A percentile compares a stretch with the other conserved stretches of the same genome.
Evolutionary conservation across 1,139 yeast species (phyloP).

Genomic region (Casaregolazyma suthepensis): DNA sequence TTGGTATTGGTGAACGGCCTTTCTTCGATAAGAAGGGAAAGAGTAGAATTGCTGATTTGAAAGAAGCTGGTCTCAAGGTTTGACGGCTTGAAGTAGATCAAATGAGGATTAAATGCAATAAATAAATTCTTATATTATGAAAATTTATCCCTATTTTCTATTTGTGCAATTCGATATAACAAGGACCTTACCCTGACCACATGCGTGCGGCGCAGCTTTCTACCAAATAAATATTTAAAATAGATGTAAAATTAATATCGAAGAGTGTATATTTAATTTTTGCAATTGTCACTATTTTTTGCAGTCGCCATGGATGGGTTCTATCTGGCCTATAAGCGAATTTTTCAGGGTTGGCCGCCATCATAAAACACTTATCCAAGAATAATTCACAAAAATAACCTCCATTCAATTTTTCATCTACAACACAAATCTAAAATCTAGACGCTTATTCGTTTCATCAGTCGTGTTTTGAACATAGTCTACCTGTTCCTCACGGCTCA

Average conservation of each 20-base stretch:
- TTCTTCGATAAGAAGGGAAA: slow-evolving; percentile 46
- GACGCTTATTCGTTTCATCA: slow-evolving; percentile 50
- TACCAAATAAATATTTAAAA: not conserved
- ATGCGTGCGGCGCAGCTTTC: not conserved
- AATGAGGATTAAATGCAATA: not conserved
- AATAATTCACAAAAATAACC: not conserved
- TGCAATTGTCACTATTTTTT: no score
- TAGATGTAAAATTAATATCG: no score
- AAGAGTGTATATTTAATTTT: no score
- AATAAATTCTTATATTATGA: not conserved
- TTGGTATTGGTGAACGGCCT: slow-evolving; percentile 52
- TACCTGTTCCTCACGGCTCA: slow-evolving; percentile 44
- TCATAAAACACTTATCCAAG: not conserved
- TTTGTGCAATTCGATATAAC: no score
- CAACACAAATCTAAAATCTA: slow-evolving; percentile 43
- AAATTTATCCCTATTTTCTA: no score
- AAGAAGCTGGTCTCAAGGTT: slow-evolving; percentile 1
- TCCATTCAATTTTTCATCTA: not conserved
- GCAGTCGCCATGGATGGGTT: no score
- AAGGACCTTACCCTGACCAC: not conserved
- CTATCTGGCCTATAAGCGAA: no score
- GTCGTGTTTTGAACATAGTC: slow-evolving; percentile 40
- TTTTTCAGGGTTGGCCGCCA: not conserved
- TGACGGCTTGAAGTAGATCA: not conserved
- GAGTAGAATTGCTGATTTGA: slow-evolving; percentile 25